phyloP scores from a whole-genome alignment of 306 rosid species.

The Prunus mume region DNA sequence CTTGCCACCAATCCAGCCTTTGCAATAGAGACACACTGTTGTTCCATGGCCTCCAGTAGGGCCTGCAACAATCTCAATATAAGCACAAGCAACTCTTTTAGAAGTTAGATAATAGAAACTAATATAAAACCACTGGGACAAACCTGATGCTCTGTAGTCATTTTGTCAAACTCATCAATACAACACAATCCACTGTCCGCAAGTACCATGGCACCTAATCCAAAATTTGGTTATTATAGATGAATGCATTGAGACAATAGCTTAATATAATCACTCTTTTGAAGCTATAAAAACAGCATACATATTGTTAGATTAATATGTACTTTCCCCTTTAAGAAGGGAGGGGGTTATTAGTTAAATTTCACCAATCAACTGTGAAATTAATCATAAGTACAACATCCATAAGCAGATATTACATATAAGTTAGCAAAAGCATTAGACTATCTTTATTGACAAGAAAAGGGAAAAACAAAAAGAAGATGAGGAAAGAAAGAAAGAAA shows the following conservation, averaged over 20 bases:
- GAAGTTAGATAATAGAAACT: constrained; percentile 22
- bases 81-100: constrained; percentile 20
- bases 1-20: constrained; percentile 97
- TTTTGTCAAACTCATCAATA: constrained; percentile 89
- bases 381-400: no score
- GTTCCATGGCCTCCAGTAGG: constrained; percentile 96
- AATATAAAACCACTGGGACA: constrained; percentile 33
- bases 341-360: neutral
- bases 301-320: neutral
- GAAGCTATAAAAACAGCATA: neutral
- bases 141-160: constrained; percentile 97
- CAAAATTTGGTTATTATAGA: constrained; percentile 20
- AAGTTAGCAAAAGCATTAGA: no score
- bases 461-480: neutral
- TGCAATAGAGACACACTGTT: constrained; percentile 96
- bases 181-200: constrained; percentile 97
- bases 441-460: neutral
- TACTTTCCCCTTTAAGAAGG: neutral
- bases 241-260: neutral
- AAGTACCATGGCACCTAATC: constrained; percentile 89
- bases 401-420: no score
- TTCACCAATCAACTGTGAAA: neutral
- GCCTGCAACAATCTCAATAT: constrained; percentile 45
- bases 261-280: neutral
- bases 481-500: constrained; percentile 14